phyloP scores from a whole-genome alignment of 768 basidiomycete species.

The Agaricus subrufescens region DNA sequence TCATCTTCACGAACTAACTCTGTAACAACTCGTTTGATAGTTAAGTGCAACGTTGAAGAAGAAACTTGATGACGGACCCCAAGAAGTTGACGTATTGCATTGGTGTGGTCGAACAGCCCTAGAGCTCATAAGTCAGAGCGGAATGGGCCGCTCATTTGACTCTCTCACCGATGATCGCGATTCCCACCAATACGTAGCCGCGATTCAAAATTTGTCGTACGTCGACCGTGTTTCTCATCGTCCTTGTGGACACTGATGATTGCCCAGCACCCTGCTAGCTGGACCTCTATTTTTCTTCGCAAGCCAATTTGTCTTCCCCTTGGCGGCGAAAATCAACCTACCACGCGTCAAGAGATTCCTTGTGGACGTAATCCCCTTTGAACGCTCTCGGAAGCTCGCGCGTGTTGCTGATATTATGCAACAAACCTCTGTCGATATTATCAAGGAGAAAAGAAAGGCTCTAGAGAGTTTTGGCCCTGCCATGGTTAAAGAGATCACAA shows the following conservation, averaged over 20 bases:
- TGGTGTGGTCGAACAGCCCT: conserved; percentile 41
- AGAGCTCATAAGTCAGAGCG: conserved; percentile 45
- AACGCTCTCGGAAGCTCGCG: conserved; percentile 21
- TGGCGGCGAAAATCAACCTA: conserved; percentile 18
- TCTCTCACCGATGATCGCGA: conserved; percentile 24
- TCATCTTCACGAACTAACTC: neutral
- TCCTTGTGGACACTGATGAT: neutral
- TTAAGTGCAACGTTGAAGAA: conserved; percentile 18
- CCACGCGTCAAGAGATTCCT: conserved; percentile 27
- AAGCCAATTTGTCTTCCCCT: conserved; percentile 15
- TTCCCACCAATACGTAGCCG: conserved; percentile 25
- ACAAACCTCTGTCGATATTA: conserved; percentile 30
- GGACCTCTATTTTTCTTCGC: conserved; percentile 15
- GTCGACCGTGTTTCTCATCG: conserved; percentile 6
- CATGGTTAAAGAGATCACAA: conserved; percentile 26
- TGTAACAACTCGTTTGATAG: conserved; percentile 10
- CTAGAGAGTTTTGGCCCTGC: conserved; percentile 29
- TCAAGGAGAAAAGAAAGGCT: conserved; percentile 29
- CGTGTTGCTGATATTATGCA: conserved; percentile 31
- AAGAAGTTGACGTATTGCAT: conserved; percentile 27
- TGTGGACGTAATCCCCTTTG: conserved; percentile 28
- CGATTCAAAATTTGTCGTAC: conserved; percentile 28
- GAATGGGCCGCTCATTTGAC: conserved; percentile 42
- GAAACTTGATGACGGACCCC: conserved; percentile 19
- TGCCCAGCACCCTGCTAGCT: neutral